These are phyloP conservation scores for Saccharum spontaneum DNA, from an alignment of 176 grass and related monocot genomes.

Conservation along the genomic window DNA sequence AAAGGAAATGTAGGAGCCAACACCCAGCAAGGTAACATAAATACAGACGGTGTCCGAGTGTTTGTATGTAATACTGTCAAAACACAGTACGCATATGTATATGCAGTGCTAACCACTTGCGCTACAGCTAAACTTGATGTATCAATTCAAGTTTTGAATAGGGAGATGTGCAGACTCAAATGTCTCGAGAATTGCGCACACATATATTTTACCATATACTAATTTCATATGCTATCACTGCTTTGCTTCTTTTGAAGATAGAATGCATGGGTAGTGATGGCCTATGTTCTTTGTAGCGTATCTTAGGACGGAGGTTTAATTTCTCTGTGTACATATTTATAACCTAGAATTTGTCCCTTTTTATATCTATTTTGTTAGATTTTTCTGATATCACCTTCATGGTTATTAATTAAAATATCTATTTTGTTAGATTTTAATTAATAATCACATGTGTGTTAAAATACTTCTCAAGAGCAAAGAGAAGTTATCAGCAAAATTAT, in stretches of 20 bases:
- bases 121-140: background rate
- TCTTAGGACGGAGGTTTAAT: background rate
- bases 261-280: background rate
- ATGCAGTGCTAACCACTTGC: background rate
- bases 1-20: background rate
- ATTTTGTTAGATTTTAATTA: too few species aligned
- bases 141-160: background rate
- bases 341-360: background rate
- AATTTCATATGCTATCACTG: background rate
- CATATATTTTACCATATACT: background rate
- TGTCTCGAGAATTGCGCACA: background rate
- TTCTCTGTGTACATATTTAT: background rate
- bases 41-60: background rate
- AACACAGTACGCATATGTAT: background rate
- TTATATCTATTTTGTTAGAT: background rate
- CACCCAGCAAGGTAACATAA: background rate
- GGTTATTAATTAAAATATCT: too few species aligned
- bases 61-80: background rate
- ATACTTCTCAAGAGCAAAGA: background rate
- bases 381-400: background rate
- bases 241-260: constrained; percentile 10
- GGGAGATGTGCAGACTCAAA: background rate
- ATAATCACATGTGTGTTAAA: too few species aligned
- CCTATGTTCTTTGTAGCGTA: background rate
- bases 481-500: background rate